phyloP scores from a whole-genome alignment of 177 flowering plant genomes.

The Vitis hybrid region DNA sequence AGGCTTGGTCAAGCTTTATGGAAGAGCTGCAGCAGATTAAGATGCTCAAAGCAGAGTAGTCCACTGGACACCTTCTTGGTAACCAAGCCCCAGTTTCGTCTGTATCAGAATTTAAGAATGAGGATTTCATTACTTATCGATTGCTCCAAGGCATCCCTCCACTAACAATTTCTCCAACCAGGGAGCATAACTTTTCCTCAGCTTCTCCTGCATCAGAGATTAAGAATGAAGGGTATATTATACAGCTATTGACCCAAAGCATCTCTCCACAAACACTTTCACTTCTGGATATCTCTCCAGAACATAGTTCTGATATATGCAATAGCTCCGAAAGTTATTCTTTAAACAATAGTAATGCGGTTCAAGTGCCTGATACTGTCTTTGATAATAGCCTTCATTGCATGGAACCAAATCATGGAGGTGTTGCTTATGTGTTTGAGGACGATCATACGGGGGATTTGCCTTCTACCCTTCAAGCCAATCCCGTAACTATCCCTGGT shows the following conservation, averaged over 20 bases:
- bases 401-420: conserved; percentile 7
- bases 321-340: conserved; percentile 9
- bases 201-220: too few relatives aligned
- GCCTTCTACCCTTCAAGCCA: conserved; percentile 8
- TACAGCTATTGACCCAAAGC: too few relatives aligned
- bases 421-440: conserved; percentile 13
- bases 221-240: too few relatives aligned
- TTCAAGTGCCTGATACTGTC: conserved; percentile 15
- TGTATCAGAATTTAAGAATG: conserved; percentile 7
- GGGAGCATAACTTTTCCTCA: not conserved
- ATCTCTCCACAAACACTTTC: conserved; percentile 3
- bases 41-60: too few relatives aligned
- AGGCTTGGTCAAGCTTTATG: too few relatives aligned
- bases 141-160: not conserved
- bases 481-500: not conserved
- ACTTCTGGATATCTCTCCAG: not conserved
- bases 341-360: conserved; percentile 8
- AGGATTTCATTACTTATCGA: not conserved
- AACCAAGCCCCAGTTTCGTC: conserved; percentile 8
- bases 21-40: too few relatives aligned
- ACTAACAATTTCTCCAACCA: conserved; percentile 1
- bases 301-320: conserved; percentile 7
- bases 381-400: conserved; percentile 2
- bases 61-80: not conserved
- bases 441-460: conserved; percentile 11